Evolutionary conservation across 2,329 filamentous ascomycete species (phyloP), one percentile per base, ranked within the genome.

Genomic region (Scedosporium boydii): DNA sequence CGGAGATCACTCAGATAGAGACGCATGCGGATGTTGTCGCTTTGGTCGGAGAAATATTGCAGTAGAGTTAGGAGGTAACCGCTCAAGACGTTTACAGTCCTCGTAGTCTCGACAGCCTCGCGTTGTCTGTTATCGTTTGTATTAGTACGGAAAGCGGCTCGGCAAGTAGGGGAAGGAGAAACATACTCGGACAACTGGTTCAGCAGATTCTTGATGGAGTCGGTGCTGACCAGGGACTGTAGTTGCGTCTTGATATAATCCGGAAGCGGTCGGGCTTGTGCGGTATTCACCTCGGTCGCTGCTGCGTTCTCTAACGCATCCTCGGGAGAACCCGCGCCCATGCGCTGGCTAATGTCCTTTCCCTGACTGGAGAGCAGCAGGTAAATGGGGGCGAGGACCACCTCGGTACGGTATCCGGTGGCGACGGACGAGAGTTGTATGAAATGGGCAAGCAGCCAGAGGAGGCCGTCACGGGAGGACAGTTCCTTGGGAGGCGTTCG

Each of bases 21-120:
- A 77, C 91, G 93, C 91, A 98, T 96, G 23, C 93, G 88, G 64
- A 97, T 96, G 64, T 97, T 92, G 69, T 97, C 93, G 3, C 87
- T 87, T 64, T 86, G 83, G 6, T 81, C 78, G 7, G 93, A 92
- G 67, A 98, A 98, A 68, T 92, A 93, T 63, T 90, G 85, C 3
- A 98, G 78, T 3, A 99, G 77, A 0, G 90, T 93, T 46, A 98
- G 79, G 2, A 92, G 91, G 70, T 96, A 98, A 21, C 59, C 59
- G 14, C 59, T 61, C 29, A 61, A 23, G 12, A 61, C 27, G 14
- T 51, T 61, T 27, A 56, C 48, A 12, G 59, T 61, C 48, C 23
- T 56, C 44, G 48, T 42, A 9, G 59, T 29, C 89, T 91, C 12
- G 93, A 91, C 46, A 96, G 78, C 12, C 91, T 77, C 38, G 21